These are phyloP conservation scores for Haberlea rhodopensis DNA, from an alignment of 257 asterid species.

Conservation along the genomic window DNA sequence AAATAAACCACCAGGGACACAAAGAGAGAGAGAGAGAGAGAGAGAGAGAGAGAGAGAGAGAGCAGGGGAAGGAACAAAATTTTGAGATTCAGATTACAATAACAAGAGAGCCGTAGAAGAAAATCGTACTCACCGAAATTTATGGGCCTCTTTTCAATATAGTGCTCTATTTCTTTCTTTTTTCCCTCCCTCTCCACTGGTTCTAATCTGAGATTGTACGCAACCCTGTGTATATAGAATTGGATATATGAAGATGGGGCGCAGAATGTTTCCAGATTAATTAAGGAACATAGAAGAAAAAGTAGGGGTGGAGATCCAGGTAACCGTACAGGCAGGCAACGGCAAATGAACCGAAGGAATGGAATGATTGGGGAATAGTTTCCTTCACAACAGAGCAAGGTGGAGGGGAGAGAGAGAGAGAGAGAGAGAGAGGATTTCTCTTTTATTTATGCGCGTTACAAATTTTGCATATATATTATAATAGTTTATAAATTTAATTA, in stretches of 20 bases:
- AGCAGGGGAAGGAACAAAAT: conserved; percentile 6
- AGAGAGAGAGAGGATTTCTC: too few relatives aligned
- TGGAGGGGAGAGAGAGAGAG: too few relatives aligned
- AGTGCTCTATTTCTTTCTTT: conserved; percentile 1
- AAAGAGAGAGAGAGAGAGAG: conserved; percentile 25
- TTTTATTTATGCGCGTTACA: too few relatives aligned
- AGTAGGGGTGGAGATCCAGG: conserved; percentile 43
- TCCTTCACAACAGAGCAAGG: too few relatives aligned
- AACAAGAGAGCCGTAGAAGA: conserved; percentile 26
- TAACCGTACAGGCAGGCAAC: conserved; percentile 48
- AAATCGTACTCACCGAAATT: conserved; percentile 45
- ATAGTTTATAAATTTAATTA: too few relatives aligned
- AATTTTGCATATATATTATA: too few relatives aligned
- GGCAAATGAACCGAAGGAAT: conserved; percentile 35
- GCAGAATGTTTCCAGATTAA: conserved; percentile 8
- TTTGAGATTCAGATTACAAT: conserved; percentile 18
- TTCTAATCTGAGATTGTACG: conserved; percentile 38
- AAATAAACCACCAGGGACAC: conserved; percentile 20
- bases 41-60: conserved; percentile 18
- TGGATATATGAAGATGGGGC: conserved; percentile 25
- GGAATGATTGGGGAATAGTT: too few relatives aligned
- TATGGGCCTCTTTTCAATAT: conserved; percentile 35
- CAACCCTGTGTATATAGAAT: conserved; percentile 38
- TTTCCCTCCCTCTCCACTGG: conserved; percentile 34
- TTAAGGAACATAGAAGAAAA: conserved; percentile 38